phyloP scores from a whole-genome alignment of 2,329 filamentous ascomycete genomes.

The Fusarium foetens region DNA sequence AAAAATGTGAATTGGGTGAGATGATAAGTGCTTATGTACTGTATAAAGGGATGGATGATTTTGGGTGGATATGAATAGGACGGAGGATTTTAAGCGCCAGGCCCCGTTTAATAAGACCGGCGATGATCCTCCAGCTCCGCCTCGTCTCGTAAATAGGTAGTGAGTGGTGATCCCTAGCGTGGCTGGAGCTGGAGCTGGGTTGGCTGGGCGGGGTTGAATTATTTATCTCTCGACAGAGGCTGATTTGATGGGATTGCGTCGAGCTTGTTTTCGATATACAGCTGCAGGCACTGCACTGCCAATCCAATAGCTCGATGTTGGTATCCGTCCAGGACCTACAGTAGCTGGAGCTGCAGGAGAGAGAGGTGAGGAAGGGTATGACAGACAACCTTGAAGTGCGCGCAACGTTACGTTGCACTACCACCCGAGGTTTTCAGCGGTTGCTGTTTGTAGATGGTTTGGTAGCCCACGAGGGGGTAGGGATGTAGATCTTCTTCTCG shows the following conservation, averaged over 20 bases:
- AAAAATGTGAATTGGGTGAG: background rate
- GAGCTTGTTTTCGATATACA: slow-evolving; percentile 21
- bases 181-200: background rate
- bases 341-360: background rate
- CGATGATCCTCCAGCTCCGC: slow-evolving; percentile 31
- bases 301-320: slow-evolving; percentile 14
- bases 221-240: slow-evolving; percentile 2
- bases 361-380: background rate
- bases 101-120: slow-evolving; percentile 39
- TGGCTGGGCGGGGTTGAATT: background rate
- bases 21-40: slow-evolving; percentile 1
- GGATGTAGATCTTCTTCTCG: slow-evolving; percentile 96
- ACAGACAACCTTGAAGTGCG: slow-evolving; percentile 31
- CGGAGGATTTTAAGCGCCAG: slow-evolving; percentile 19
- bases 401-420: slow-evolving; percentile 46
- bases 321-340: background rate
- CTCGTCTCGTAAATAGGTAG: background rate
- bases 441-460: slow-evolving; percentile 6
- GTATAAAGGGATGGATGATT: slow-evolving; percentile 1
- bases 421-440: slow-evolving; percentile 11
- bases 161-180: slow-evolving; percentile 16
- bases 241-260: slow-evolving; percentile 4
- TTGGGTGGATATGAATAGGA: slow-evolving; percentile 13
- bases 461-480: slow-evolving; percentile 92
- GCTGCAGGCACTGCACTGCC: background rate